Evolutionary conservation across 1,284 basidiomycete species (phyloP).

Genomic region (Apiotrichum laibachii): DNA sequence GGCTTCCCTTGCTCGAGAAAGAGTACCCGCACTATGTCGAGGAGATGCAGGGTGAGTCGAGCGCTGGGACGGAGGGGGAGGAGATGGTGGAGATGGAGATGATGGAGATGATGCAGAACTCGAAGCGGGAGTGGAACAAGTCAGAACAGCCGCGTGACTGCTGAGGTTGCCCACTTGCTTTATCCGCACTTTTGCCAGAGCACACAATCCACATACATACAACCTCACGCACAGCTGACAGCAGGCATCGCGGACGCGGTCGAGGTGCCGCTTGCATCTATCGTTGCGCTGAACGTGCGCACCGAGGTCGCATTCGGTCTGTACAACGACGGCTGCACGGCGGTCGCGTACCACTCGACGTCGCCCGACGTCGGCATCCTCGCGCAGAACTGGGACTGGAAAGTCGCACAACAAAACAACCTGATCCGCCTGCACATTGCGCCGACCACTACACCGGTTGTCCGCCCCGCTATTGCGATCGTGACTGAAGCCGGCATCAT

Average conservation of each 20-base stretch:
- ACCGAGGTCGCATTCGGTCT: constrained; percentile 24
- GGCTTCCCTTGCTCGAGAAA: constrained; percentile 16
- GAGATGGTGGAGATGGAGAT: too few relatives aligned
- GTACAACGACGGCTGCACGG: constrained; percentile 20
- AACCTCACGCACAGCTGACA: neutral
- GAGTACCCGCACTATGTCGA: constrained; percentile 17
- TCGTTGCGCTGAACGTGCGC: constrained; percentile 21
- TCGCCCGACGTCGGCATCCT: constrained; percentile 7
- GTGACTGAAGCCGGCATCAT: constrained; percentile 25
- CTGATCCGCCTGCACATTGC: constrained; percentile 8
- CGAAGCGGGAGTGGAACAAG: too few relatives aligned
- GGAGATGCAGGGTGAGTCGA: constrained; percentile 17
- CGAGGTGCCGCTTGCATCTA: constrained; percentile 5
- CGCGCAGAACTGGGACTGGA: constrained; percentile 27
- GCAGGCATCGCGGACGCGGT: constrained; percentile 18
- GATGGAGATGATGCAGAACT: too few relatives aligned
- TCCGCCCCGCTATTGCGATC: constrained; percentile 6
- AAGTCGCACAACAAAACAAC: constrained; percentile 11
- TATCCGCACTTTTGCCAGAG: neutral
- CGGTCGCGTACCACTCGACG: constrained; percentile 4
- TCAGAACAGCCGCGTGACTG: neutral
- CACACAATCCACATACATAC: too few relatives aligned
- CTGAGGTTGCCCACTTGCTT: neutral
- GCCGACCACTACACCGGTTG: neutral
- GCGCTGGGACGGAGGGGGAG: neutral